Base-by-base conservation (phyloP, 108 stramenopile genomes). In the Schizochytrium sp. region DNA sequence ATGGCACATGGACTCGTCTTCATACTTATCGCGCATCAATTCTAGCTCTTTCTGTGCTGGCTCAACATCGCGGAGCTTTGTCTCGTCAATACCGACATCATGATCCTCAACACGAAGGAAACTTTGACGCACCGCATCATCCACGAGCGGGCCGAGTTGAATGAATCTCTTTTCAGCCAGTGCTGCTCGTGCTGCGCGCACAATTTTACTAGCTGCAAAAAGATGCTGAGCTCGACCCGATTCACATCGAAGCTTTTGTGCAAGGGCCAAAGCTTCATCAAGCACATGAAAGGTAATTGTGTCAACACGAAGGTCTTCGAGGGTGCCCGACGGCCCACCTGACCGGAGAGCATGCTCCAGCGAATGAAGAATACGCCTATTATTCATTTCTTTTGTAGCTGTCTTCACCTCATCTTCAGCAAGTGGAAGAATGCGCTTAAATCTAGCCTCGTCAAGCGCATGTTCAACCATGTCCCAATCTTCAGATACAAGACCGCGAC, bases 401-500 rank as follows among this genome's bases (percentile, higher is more conserved):
- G 58, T 50, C 89, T 89, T 89, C 44, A 89, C 88, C 60, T 89
- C 89, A 4, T 7, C 76, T 53, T 83, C 50, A n/a, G 76, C 76
- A 5, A 50, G 38, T 2, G 47, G 2, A 49, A 83, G 45, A n/a
- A 83, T 13, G 2, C 53, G 76, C 13, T 55, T 55, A 53, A 83
- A 83, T 17, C 76, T 17, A 13, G 50, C 53, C 53, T 55, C 76
- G 3, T 89, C 83, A 15, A 89, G 87, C 87, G 72, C 28, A 46
- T 76, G 88, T 7, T 57, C 46, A 57, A 47, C 50, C 50, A 49
- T 17, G 7, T 87, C 89, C 83, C 89, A 56, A 47, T 57, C 76
- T 3, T 45, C 38, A 17, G 89, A 87, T 15, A 58, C 13, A 13
- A 89, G 83, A 4, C 40, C 76, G 4, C 72, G 76, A 19, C 89